Evolutionary conservation across 106 monocot genomes (phyloP), one percentile per base, ranked within the genome.

Genomic region (Dendrobium catenatum): DNA sequence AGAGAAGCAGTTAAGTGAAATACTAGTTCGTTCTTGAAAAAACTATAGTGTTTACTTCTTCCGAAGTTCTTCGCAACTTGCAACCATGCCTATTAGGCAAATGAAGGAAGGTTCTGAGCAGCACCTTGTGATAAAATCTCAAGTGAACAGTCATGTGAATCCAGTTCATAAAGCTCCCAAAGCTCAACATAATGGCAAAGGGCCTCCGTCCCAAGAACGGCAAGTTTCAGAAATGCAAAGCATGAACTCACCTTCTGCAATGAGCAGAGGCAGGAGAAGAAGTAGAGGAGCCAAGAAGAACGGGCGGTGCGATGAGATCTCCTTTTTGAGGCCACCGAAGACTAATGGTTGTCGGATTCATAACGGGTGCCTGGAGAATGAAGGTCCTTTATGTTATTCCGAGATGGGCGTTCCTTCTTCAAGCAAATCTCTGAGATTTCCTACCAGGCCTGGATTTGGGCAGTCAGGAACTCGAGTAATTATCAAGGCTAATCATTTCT

Each of bases 401-500:
- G 84, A 82, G 31, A 18, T 86, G 72, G n/a, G 77, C 8, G 81
- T 77, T 24, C 78, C 89, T 55, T 76, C 84, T 55, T 82, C 86
- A 10, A 84, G 80, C 78, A 91, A 86, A 49, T 74, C 80, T 40
- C 54, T 91, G 19, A 77, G 80, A 20, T 84, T 86, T n/a, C 88
- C 88, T 5, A 6, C 20, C 0, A 84, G 90, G 43, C 90, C 90
- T 59, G 88, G 88, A 20, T 70, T 84, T 42, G 90, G 90, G 4
- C 77, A 77, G 44, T 79, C 68, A 2, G 90, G 90, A 54, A 82
- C 73, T 16, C 88, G 80, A 66, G 80, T 84, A 68, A 49, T 84
- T 33, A 82, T 91, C 5, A 82, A 84, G 37, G 87, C 90, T 44
- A 90, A 90, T 83, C 90, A 90, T 75, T 86, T 90, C 79, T 75